Conservation (phyloP, 1,139 yeast species). For the Candida albicans region DNA sequence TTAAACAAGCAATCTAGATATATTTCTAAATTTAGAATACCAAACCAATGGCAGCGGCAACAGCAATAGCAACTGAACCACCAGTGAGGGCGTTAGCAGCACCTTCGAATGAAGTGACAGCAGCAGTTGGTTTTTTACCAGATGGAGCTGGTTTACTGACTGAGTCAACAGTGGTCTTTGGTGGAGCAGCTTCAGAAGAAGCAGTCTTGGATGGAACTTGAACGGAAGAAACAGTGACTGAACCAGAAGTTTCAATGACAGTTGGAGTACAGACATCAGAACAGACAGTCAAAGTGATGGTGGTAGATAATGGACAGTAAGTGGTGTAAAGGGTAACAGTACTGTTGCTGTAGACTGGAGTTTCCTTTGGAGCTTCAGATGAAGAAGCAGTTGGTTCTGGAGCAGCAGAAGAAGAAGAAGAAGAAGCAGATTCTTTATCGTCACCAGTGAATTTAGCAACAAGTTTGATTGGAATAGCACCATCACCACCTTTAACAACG, state of each 20-base stretch:
- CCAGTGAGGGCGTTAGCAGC: conserved; percentile 7
- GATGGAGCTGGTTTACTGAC: background rate
- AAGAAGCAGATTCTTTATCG: background rate
- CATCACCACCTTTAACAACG: conserved; percentile 19
- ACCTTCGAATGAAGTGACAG: conserved; percentile 8
- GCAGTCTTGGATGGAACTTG: background rate
- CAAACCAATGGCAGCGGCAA: conserved; percentile 9
- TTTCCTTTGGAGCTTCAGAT: no score
- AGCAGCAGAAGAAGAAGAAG: background rate
- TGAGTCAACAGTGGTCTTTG: background rate
- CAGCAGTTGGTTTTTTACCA: no score
- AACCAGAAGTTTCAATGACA: conserved; percentile 4
- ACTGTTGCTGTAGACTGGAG: no score
- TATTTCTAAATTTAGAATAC: background rate
- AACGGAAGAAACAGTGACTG: conserved; percentile 1
- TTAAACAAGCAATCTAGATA: no score
- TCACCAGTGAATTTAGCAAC: conserved; percentile 12
- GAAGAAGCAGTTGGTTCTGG: background rate
- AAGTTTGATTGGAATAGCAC: conserved; percentile 23
- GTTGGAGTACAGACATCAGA: conserved; percentile 7
- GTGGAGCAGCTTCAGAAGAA: background rate
- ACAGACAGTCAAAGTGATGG: conserved; percentile 12
- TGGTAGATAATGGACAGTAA: conserved; percentile 12
- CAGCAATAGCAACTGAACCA: conserved; percentile 7
- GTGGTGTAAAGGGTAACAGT: conserved; percentile 5